Base-by-base conservation (phyloP, 495 filamentous ascomycete genomes). In the Aspergillus sparsus region DNA sequence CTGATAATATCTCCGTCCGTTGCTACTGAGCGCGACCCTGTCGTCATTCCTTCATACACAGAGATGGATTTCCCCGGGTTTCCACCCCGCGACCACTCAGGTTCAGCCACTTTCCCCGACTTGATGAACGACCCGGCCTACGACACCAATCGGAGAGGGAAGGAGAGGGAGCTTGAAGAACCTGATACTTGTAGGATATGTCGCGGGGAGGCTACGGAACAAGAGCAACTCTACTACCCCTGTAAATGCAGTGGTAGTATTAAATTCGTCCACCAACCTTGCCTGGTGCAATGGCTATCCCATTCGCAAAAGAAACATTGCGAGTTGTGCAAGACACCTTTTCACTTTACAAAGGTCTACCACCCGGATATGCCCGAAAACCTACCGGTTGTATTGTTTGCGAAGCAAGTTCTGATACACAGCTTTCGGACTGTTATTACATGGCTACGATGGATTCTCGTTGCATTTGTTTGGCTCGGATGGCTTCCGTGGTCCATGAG, bases 301-400 rank as follows among this genome's bases (percentile, higher is more conserved):
- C 94, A 99, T 71, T 96, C 92, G 1, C 93, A 97, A 71, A 98
- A 97, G 84, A 97, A 97, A 73, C 89, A 98, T 80, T 99, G 94
- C 78, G 94, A 99, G 80, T 85, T 99, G 13, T 99, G 94, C 85
- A 98, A 98, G 73, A 99, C 95, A 18, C 86, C 91, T 1, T 99
- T 97, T 71, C 88, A 90, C 39, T 99, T 99, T 74, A 99, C 94
- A 21, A 98, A 99, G 69, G 83, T 99, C 8, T 99, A 99, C 78
- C 83, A 91, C 60, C 90, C 91, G 8, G 79, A 92, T 61, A 99
- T 98, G 95, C 94, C 94, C 4, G 82, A 84, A 47, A 82, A 79
- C 9, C 81, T 99, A 39, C 95, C 94, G 1, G 77, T 86, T 13
- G 82, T 85, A 33, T 78, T 99, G 59, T 96, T 98, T 69, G 57